Percentiles rank a stretch among this genome's conserved stretches.
These are phyloP conservation scores for Backusella psychrophila DNA, from an alignment of 192 early-diverging fungal genomes.

Conservation along the genomic window DNA sequence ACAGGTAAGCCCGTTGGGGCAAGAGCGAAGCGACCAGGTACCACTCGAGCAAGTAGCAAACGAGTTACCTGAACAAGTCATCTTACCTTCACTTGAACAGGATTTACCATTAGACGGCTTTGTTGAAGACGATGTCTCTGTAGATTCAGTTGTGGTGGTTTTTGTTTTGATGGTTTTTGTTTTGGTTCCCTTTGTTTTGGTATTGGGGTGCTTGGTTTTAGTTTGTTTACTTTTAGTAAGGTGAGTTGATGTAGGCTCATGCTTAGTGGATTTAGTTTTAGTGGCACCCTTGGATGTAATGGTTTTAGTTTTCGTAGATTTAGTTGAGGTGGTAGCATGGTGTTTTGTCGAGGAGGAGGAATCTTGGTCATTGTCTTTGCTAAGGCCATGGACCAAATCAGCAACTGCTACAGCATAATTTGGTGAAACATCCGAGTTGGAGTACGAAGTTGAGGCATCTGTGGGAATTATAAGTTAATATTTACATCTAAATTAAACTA, in stretches of 20 bases:
- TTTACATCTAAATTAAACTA: not conserved
- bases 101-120: conserved; percentile 43
- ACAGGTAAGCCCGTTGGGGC: conserved; percentile 44
- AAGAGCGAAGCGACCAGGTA: conserved; percentile 41
- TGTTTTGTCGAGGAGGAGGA: not conserved
- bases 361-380: not conserved
- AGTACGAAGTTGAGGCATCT: conserved; percentile 60
- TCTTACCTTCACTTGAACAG: conserved; percentile 35
- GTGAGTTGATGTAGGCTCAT: not conserved
- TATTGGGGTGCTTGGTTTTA: not conserved
- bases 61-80: conserved; percentile 41
- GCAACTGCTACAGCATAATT: conserved; percentile 30
- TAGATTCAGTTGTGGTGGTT: conserved; percentile 19
- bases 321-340: not conserved
- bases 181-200: conserved; percentile 13
- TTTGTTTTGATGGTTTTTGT: conserved; percentile 14
- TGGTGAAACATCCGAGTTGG: conserved; percentile 41
- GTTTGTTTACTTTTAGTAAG: not conserved
- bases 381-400: conserved; percentile 9
- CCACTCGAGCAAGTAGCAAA: conserved; percentile 47
- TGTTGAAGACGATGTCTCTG: conserved; percentile 15
- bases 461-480: not conserved
- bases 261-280: not conserved
- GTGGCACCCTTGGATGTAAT: not conserved
- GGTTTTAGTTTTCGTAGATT: not conserved